phyloP scores from a whole-genome alignment of 768 basidiomycete genomes.

The Calocybe cyanea region DNA sequence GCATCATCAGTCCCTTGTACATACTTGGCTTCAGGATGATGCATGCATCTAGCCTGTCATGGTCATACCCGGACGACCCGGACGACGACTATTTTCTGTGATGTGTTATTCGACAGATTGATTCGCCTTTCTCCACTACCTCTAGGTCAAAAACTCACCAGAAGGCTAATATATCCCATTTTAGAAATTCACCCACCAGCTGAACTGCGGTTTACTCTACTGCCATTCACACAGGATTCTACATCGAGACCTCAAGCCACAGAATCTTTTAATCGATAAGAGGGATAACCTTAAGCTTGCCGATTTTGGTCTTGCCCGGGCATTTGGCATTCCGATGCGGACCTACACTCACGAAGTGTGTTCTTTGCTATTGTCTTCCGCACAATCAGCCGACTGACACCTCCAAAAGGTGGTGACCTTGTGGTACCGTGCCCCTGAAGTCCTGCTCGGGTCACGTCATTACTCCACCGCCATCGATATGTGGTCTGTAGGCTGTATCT shows the following conservation, averaged over 20 bases:
- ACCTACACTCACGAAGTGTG: conserved; percentile 98
- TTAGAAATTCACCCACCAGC: conserved; percentile 95
- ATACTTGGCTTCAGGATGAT: too few relatives aligned
- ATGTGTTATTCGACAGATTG: too few relatives aligned
- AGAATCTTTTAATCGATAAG: conserved; percentile 91
- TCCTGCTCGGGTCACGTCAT: conserved; percentile 91
- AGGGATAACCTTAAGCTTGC: conserved; percentile 91
- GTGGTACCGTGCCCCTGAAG: conserved; percentile 99
- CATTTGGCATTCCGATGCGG: conserved; percentile 96
- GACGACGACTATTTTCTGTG: too few relatives aligned
- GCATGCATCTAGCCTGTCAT: too few relatives aligned
- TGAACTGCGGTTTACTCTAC: conserved; percentile 86
- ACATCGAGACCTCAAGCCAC: conserved; percentile 96
- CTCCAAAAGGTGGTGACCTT: conserved; percentile 86
- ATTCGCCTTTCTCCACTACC: too few relatives aligned
- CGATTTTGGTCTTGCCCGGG: conserved; percentile 93
- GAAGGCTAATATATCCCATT: too few relatives aligned
- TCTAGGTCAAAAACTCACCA: too few relatives aligned
- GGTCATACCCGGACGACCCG: too few relatives aligned
- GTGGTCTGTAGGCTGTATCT: conserved; percentile 99
- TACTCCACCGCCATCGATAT: conserved; percentile 98
- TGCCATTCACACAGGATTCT: conserved; percentile 95
- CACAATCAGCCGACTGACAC: background rate
- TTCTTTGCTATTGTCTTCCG: conserved; percentile 6
- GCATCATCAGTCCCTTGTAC: too few relatives aligned